These are phyloP conservation scores for Pluteus cervinus DNA, from an alignment of 768 basidiomycete species.

Conservation along the genomic window DNA sequence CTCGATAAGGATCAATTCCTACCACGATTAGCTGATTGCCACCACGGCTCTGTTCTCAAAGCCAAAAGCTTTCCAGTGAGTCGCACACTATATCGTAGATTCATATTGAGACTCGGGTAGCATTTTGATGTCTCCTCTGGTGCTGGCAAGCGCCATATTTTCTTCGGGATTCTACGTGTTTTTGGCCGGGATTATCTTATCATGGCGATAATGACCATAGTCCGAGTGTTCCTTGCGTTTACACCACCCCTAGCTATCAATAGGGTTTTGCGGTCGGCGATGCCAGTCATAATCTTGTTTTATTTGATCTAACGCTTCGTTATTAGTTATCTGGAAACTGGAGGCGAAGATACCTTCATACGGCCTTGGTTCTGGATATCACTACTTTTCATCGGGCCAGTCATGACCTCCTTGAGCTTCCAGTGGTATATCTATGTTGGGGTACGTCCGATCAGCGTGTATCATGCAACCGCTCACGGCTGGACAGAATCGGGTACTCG, in stretches of 20 bases:
- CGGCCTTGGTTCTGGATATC: conserved; percentile 67
- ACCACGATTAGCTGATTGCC: conserved; percentile 58
- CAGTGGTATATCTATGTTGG: conserved; percentile 51
- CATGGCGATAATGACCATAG: conserved; percentile 20
- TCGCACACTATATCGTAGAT: too few species aligned
- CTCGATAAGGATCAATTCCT: conserved; percentile 48
- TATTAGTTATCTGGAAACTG: conserved; percentile 51
- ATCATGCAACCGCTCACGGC: not conserved
- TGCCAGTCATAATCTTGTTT: not conserved
- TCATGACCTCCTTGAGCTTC: conserved; percentile 35
- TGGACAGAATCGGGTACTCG: conserved; percentile 42
- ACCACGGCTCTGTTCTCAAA: conserved; percentile 22
- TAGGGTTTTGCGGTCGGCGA: conserved; percentile 26
- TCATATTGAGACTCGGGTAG: too few species aligned
- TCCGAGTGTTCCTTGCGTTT: conserved; percentile 24
- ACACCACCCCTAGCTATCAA: conserved; percentile 33
- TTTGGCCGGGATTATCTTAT: conserved; percentile 28
- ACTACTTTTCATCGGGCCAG: conserved; percentile 42
- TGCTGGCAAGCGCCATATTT: conserved; percentile 31
- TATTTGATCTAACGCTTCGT: too few species aligned
- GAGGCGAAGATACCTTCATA: conserved; percentile 37
- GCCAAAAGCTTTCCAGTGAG: conserved; percentile 20
- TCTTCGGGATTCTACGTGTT: conserved; percentile 35
- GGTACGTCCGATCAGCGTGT: conserved; percentile 23
- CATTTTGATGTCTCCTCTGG: conserved; percentile 36